Base-by-base conservation (phyloP, 148 eudicot species). In the Oxyria digyna region DNA sequence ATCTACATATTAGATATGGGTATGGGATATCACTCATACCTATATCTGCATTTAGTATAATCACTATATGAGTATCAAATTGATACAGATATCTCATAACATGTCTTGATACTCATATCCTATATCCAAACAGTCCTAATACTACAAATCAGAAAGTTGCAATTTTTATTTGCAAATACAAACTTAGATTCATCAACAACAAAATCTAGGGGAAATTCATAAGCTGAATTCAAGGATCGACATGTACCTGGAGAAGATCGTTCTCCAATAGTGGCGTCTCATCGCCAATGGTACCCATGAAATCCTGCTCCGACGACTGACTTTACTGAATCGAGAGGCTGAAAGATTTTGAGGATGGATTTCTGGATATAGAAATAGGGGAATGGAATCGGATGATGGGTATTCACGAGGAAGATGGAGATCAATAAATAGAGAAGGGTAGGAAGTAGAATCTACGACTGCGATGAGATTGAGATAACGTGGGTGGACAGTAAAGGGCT, bases 201-300 rank as follows among this genome's bases (percentile, higher is more conserved):
- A 11, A 41, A 66, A 66, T 20, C 46, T 35, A 66, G 43, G 69
- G 43, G 9, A 6, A 17, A 4, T 4, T n/a, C 21, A 59, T 29
- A 35, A n/a, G 69, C 45, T 35, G 26, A 66, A 66, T 63, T 8
- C 20, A 31, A 15, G 67, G 9, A n/a, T 46, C 26, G 14, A 35
- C 45, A 66, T 66, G 13, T 37, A 66, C 69, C 46, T 66, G 42
- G 29, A 66, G 69, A 38, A 66, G 69, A 66, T 66, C 69, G 69
- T 20, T 37, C 45, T 35, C 27, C 69, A 66, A 66, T 29, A 66
- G 69, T 13, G 27, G 9, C 46, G 42, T 15, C 27, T 66, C 69
- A 7, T 66, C 69, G 27, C 37, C 69, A 66, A 37, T 37, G 15
- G 42, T 38, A 35, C 69, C 45, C 69, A 66, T 66, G 45, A 37